phyloP scores from a whole-genome alignment of 176 grass and related monocot genomes.

The Hordeum marinum region DNA sequence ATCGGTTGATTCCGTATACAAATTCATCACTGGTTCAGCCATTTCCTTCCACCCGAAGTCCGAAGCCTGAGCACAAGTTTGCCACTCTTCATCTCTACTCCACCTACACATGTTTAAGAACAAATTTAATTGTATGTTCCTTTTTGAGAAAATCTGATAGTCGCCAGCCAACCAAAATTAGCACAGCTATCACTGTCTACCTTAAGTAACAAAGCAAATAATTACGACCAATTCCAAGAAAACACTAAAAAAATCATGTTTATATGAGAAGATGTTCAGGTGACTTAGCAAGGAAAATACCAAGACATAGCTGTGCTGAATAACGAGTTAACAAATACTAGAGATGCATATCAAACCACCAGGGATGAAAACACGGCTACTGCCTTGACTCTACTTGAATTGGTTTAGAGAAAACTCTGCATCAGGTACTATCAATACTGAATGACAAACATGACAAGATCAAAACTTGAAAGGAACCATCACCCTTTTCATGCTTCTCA shows the following conservation, averaged over 20 bases:
- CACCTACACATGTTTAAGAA: slow-evolving; percentile 47
- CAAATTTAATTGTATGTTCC: background rate
- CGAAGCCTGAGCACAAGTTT: slow-evolving; percentile 38
- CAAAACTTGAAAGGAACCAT: background rate
- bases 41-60: slow-evolving; percentile 98
- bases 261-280: background rate
- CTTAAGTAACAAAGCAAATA: background rate
- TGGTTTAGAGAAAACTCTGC: background rate
- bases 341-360: background rate
- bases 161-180: background rate
- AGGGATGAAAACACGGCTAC: background rate
- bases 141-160: background rate
- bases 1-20: slow-evolving; percentile 93
- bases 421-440: background rate
- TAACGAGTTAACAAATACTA: background rate
- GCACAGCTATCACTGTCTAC: background rate
- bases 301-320: background rate
- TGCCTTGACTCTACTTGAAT: background rate
- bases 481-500: background rate
- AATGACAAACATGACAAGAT: background rate
- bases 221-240: background rate
- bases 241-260: background rate
- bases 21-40: slow-evolving; percentile 89
- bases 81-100: slow-evolving; percentile 67
- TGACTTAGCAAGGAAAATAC: background rate